Base-by-base conservation (phyloP, 2,329 filamentous ascomycete genomes). In the Podosphaera aphanis region DNA sequence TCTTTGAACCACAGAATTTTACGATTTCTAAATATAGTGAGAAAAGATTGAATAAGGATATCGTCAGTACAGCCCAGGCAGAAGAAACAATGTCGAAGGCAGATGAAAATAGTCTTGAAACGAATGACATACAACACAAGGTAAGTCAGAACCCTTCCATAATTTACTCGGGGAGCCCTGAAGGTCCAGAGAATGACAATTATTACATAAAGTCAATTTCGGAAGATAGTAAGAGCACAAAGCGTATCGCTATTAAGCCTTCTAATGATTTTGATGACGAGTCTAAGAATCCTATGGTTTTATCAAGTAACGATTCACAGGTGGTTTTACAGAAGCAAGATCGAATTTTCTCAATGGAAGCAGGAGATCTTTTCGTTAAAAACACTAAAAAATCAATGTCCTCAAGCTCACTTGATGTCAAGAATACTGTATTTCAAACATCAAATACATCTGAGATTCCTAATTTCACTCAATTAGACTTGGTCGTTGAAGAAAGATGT, bases 111-210 rank as follows among this genome's bases (percentile, higher is more conserved):
- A n/a, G 11, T 5, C 15, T 33, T 33, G 11, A 6, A 6, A 33
- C 13, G 15, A 33, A n/a, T 33, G 29, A 13, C 3, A 33, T 11
- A 3, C 10, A 33, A 11, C 29, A 33, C 6, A 6, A 33, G 15
- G 29, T 33, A n/a, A 33, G 29, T 33, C 15, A 13, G 11, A 33
- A 33, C 4, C 29, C 29, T n/a, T n/a, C 29, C 6, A 33, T 33
- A 33, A 7, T 33, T 13, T 13, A 13, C 11, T 33, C 13, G 13
- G 29, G 15, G 8, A 33, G 53, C 15, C 54, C 53, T 2, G 55
- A 56, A 21, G 54, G 52, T 3, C 50, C 52, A 2, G 55, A 55
- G 39, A 56, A 57, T 29, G 54, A 57, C 37, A 47, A 47, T 40
- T 52, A 55, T 49, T 45, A 56, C 27, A 51, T 11, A 33, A 33